A percentile compares a stretch with the other conserved stretches of the same genome.
phyloP scores from a whole-genome alignment of 2,329 filamentous ascomycete genomes.

The Cryoendolithus antarcticus region DNA sequence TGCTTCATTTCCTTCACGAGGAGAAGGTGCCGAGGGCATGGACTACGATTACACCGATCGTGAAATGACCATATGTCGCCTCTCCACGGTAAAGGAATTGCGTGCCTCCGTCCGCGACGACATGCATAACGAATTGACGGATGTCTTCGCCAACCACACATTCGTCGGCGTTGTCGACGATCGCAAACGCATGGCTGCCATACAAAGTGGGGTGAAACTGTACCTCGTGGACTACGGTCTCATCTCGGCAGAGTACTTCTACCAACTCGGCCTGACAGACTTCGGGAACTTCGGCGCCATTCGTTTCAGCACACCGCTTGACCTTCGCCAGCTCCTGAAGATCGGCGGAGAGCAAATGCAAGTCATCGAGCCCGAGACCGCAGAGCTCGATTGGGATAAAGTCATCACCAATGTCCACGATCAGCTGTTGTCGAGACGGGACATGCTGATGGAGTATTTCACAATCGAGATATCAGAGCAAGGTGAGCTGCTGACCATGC shows the following conservation, averaged over 20 bases:
- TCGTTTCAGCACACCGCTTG: slow-evolving; percentile 63
- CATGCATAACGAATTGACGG: slow-evolving; percentile 75
- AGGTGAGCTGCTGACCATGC: slow-evolving; percentile 67
- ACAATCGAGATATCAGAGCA: slow-evolving; percentile 66
- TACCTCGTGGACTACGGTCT: slow-evolving; percentile 90
- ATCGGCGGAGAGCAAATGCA: slow-evolving; percentile 61
- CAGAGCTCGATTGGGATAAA: slow-evolving; percentile 52
- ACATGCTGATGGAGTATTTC: slow-evolving; percentile 92
- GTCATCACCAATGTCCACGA: slow-evolving; percentile 53
- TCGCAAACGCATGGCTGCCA: slow-evolving; percentile 68
- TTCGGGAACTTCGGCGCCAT: slow-evolving; percentile 91
- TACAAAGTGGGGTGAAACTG: slow-evolving; percentile 84
- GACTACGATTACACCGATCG: slow-evolving; percentile 63
- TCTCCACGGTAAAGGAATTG: slow-evolving; percentile 77
- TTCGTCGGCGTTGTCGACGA: slow-evolving; percentile 92
- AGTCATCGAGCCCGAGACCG: slow-evolving; percentile 21
- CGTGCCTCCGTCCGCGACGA: slow-evolving; percentile 66
- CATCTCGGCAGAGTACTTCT: slow-evolving; percentile 76
- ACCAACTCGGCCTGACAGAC: slow-evolving; percentile 86
- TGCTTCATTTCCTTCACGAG: slow-evolving; percentile 25
- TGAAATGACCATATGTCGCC: slow-evolving; percentile 55
- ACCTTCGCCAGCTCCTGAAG: slow-evolving; percentile 56
- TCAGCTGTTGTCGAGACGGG: slow-evolving; percentile 61
- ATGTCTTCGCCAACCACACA: slow-evolving; percentile 75
- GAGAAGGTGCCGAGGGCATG: slow-evolving; percentile 34